Evolutionary conservation across 768 basidiomycete species (phyloP).

Genomic region (Pholiota molesta): DNA sequence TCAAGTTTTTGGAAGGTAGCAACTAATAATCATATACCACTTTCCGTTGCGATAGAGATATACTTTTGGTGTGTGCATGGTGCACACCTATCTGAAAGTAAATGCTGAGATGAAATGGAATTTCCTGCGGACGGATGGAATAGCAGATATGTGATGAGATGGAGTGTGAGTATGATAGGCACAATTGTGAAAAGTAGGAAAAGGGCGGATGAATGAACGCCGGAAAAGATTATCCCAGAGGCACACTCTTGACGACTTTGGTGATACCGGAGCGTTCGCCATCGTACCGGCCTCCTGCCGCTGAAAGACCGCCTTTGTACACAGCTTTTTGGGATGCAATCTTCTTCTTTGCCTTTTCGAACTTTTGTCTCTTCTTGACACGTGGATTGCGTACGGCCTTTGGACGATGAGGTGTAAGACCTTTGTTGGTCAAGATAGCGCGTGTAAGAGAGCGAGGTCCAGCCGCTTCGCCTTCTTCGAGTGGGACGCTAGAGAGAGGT

Average conservation of each 20-base stretch:
- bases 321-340: constrained; percentile 86
- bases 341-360: constrained; percentile 95
- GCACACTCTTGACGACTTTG: constrained; percentile 86
- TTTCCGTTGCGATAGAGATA: no score
- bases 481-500: constrained; percentile 26
- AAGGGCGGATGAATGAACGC: background rate
- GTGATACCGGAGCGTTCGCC: constrained; percentile 95
- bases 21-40: no score
- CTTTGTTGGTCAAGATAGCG: constrained; percentile 91
- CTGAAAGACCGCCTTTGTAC: constrained; percentile 86
- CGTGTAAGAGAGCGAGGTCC: constrained; percentile 91
- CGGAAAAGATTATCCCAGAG: constrained; percentile 50
- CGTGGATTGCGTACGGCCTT: constrained; percentile 95
- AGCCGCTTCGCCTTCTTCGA: constrained; percentile 34
- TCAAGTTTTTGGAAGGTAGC: no score
- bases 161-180: background rate
- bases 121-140: no score
- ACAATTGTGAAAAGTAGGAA: background rate
- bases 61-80: no score
- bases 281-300: constrained; percentile 72
- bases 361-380: constrained; percentile 93
- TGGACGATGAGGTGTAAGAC: constrained; percentile 86
- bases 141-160: background rate
- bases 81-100: no score
- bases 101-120: no score